Conservation (phyloP, 2,329 filamentous ascomycete genomes). For the Clonostachys sp. region DNA sequence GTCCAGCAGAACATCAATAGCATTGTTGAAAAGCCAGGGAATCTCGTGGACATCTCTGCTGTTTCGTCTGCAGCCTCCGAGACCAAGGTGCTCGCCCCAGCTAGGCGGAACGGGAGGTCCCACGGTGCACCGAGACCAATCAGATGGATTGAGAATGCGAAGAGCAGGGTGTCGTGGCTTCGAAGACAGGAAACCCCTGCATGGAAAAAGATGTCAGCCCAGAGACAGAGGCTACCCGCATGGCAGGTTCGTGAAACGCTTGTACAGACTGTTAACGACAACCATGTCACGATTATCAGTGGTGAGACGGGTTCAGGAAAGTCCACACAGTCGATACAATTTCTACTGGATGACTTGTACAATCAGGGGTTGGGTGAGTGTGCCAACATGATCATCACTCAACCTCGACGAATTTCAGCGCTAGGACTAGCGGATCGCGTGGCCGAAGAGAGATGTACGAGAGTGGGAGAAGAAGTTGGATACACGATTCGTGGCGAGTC, state of each 20-base stretch:
- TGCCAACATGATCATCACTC: conserved; percentile 91
- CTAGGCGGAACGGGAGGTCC: conserved; percentile 14
- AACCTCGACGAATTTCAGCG: conserved; percentile 90
- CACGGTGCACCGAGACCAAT: conserved; percentile 53
- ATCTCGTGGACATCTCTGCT: conserved; percentile 76
- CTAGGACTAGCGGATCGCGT: conserved; percentile 92
- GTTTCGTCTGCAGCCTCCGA: conserved; percentile 66
- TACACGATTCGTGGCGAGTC: conserved; percentile 91
- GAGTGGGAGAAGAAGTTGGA: conserved; percentile 82
- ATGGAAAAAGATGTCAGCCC: conserved; percentile 70
- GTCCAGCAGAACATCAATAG: conserved; percentile 75
- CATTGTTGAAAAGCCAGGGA: conserved; percentile 83
- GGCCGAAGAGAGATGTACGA: conserved; percentile 80
- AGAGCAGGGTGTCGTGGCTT: conserved; percentile 66
- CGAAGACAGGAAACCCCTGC: conserved; percentile 58
- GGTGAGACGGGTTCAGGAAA: conserved; percentile 97
- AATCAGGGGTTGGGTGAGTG: conserved; percentile 66
- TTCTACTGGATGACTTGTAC: conserved; percentile 89
- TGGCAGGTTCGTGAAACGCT: conserved; percentile 80
- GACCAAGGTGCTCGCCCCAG: conserved; percentile 23
- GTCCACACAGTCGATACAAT: conserved; percentile 94
- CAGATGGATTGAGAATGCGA: conserved; percentile 54
- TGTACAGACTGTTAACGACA: conserved; percentile 65
- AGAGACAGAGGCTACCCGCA: conserved; percentile 73
- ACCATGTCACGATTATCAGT: conserved; percentile 93